Percentiles rank a stretch among this genome's conserved stretches.
These are phyloP conservation scores for Tetrahymena borealis DNA, from an alignment of 73 alveolate genomes.

Conservation along the genomic window DNA sequence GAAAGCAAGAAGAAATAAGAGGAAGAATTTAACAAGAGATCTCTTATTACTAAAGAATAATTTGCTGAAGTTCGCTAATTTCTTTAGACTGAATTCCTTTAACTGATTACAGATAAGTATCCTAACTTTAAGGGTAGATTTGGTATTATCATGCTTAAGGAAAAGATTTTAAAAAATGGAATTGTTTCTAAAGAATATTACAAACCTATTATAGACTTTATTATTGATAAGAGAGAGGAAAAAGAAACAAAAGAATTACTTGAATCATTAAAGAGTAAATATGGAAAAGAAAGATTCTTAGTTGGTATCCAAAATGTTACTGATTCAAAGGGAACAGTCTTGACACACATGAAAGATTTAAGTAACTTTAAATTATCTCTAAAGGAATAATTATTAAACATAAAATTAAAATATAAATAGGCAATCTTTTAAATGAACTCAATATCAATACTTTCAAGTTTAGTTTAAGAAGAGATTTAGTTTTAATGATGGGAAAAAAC, in stretches of 20 bases:
- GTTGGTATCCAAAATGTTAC: not conserved
- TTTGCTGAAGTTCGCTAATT: not conserved
- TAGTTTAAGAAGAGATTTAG: not conserved
- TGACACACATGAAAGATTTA: not conserved
- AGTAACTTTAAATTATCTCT: not conserved
- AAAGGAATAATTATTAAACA: not conserved
- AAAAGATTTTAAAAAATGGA: not conserved
- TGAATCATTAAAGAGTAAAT: not conserved
- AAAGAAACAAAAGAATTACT: not conserved
- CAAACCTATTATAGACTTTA: not conserved
- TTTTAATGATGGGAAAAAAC: not conserved
- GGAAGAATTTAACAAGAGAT: not conserved
- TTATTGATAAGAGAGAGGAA: not conserved
- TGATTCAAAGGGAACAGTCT: not conserved
- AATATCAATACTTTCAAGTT: not conserved
- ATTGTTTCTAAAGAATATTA: not conserved
- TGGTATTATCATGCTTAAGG: not conserved
- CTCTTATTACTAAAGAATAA: not conserved
- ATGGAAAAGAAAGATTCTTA: not conserved
- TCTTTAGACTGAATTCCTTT: not conserved
- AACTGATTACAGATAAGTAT: not conserved
- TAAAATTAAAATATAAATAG: not conserved
- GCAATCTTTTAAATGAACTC: not conserved
- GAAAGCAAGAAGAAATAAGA: not conserved
- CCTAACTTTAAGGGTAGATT: slow-evolving; percentile 18